These are phyloP conservation scores for Dendrobium catenatum DNA, from an alignment of 106 monocot species.

Conservation along the genomic window DNA sequence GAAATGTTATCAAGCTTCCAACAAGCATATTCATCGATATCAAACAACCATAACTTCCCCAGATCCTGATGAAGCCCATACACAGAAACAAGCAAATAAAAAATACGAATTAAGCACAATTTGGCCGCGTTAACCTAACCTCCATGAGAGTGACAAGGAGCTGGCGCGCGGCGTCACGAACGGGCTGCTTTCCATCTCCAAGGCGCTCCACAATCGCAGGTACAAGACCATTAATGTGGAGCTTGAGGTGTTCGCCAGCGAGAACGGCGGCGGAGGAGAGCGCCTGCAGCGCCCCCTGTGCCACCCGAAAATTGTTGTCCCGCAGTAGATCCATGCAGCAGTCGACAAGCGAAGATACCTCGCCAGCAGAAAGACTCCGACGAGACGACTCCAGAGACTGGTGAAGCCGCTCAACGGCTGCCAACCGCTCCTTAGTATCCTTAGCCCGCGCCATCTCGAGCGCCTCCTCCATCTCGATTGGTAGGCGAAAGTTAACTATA, in stretches of 20 bases:
- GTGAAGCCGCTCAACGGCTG: slow-evolving; percentile 95
- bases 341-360: slow-evolving; percentile 77
- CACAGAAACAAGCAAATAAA: not conserved
- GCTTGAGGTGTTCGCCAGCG: slow-evolving; percentile 89
- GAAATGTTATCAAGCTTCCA: too few relatives aligned
- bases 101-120: not conserved
- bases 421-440: slow-evolving; percentile 94
- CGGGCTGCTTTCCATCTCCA: slow-evolving; percentile 98
- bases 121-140: slow-evolving; percentile 30
- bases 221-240: slow-evolving; percentile 81
- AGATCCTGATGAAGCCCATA: not conserved
- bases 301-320: slow-evolving; percentile 91
- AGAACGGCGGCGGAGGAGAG: slow-evolving; percentile 85
- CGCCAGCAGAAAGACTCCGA: slow-evolving; percentile 47
- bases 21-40: too few relatives aligned
- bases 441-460: slow-evolving; percentile 92
- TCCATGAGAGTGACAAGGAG: slow-evolving; percentile 95
- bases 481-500: not conserved
- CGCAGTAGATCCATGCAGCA: slow-evolving; percentile 90
- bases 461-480: slow-evolving; percentile 70
- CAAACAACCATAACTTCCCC: too few relatives aligned
- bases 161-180: slow-evolving; percentile 90
- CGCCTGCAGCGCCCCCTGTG: slow-evolving; percentile 90
- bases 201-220: slow-evolving; percentile 88
- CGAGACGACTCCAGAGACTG: slow-evolving; percentile 67